Conservation (phyloP, 176 grass and related monocot genomes). For the Poa annua region DNA sequence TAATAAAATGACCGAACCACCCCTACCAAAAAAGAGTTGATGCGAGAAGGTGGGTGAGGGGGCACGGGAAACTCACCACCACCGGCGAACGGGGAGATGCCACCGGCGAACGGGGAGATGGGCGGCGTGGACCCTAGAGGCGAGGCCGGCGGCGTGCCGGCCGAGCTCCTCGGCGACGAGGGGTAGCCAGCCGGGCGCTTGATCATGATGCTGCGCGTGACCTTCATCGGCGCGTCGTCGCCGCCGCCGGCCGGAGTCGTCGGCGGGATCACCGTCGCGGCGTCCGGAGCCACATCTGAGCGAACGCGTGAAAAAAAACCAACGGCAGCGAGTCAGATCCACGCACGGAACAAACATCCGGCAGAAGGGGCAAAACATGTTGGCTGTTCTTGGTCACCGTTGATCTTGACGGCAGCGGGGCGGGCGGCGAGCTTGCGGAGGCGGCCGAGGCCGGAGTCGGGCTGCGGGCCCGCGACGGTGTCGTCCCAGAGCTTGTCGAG, state of each 20-base stretch:
- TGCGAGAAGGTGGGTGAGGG: neutral
- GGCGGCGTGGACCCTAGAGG: constrained; percentile 69
- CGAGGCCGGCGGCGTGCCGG: constrained; percentile 72
- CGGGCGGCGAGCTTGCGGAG: constrained; percentile 70
- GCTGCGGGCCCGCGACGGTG: constrained; percentile 82
- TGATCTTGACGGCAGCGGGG: constrained; percentile 65
- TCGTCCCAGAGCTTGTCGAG: constrained; percentile 98
- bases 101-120: constrained; percentile 72
- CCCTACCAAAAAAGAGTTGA: constrained; percentile 6
- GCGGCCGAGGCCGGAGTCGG: constrained; percentile 88
- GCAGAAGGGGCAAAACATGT: neutral
- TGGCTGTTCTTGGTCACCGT: constrained; percentile 39
- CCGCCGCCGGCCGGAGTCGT: constrained; percentile 36
- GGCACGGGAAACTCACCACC: constrained; percentile 51
- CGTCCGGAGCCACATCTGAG: constrained; percentile 58
- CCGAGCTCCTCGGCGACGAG: constrained; percentile 60
- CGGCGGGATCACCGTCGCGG: constrained; percentile 41
- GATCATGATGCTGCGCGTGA: constrained; percentile 99
- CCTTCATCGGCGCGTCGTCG: constrained; percentile 61
- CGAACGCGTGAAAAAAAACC: neutral
- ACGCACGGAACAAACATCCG: neutral
- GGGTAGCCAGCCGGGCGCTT: constrained; percentile 81
- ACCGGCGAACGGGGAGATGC: no score
- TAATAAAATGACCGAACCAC: constrained; percentile 30
- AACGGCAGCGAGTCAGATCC: constrained; percentile 38